These are phyloP conservation scores for Suhomyces wounanorum DNA, from an alignment of 1,139 yeast species.

Conservation along the genomic window DNA sequence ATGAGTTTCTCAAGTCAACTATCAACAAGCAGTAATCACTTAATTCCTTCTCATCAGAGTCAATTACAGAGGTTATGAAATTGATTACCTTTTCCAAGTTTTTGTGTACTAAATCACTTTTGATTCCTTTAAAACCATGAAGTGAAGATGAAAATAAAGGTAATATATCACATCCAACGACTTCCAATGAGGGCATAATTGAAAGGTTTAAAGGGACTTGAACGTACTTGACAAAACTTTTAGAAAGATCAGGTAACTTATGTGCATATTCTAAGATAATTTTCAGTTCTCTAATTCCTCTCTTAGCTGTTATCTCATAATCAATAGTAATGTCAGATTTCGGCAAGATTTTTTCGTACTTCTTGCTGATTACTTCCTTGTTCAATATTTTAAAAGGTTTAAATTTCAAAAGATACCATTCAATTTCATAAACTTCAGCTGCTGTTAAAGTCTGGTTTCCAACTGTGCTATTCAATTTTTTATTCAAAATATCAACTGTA, in stretches of 20 bases:
- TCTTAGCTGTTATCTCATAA: slow-evolving; percentile 68
- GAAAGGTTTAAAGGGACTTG: slow-evolving; percentile 67
- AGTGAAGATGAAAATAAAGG: slow-evolving; percentile 44
- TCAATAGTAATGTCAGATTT: slow-evolving; percentile 43
- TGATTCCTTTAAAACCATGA: slow-evolving; percentile 23
- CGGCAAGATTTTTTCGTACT: slow-evolving; percentile 38
- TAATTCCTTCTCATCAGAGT: slow-evolving; percentile 26
- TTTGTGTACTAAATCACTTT: slow-evolving; percentile 21
- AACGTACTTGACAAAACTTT: slow-evolving; percentile 54
- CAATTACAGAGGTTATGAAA: slow-evolving; percentile 22
- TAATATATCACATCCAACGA: slow-evolving; percentile 72
- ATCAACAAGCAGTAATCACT: slow-evolving; percentile 63
- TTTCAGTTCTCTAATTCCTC: slow-evolving; percentile 69
- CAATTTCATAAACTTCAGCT: slow-evolving; percentile 72
- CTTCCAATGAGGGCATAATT: slow-evolving; percentile 69
- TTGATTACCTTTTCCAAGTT: slow-evolving; percentile 23
- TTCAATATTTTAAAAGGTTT: slow-evolving; percentile 56
- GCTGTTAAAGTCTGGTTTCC: slow-evolving; percentile 47
- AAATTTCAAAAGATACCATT: slow-evolving; percentile 61
- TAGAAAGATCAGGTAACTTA: slow-evolving; percentile 25
- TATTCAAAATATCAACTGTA: slow-evolving; percentile 63
- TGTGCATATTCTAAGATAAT: slow-evolving; percentile 71
- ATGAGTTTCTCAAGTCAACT: slow-evolving; percentile 69
- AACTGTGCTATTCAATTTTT: slow-evolving; percentile 27
- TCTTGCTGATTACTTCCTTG: slow-evolving; percentile 36